Evolutionary conservation across 768 basidiomycete species (phyloP).

Genomic region (Pleurotus sapidus): DNA sequence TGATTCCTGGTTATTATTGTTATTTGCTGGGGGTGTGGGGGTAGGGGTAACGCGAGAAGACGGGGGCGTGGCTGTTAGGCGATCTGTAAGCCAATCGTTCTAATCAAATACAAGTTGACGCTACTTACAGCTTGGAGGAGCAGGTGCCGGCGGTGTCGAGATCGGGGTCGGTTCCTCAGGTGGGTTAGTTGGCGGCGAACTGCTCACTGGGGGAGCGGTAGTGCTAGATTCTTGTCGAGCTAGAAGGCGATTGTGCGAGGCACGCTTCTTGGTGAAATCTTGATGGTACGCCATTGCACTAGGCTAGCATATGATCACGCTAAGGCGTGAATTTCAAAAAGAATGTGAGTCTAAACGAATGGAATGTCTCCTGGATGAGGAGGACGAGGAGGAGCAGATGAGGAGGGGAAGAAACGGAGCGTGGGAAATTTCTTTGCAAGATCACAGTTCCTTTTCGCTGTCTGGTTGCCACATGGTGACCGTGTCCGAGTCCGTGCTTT

Average conservation of each 20-base stretch:
- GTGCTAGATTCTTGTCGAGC: slow-evolving; percentile 2
- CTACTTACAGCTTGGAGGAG: not conserved
- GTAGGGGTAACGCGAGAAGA: not conserved
- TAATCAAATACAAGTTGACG: not conserved
- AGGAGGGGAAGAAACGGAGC: slow-evolving; percentile 1
- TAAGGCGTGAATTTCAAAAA: not conserved
- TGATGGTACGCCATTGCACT: slow-evolving; percentile 6
- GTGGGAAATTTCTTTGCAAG: not conserved
- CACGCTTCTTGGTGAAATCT: not conserved
- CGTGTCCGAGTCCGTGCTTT: slow-evolving; percentile 2
- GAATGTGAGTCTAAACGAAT: not conserved
- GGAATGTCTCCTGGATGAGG: not conserved
- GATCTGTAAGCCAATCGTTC: too few species aligned
- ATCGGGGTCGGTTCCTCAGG: not conserved
- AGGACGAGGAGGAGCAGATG: not conserved
- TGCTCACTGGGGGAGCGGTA: not conserved
- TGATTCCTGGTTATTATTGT: not conserved
- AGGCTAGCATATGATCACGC: not conserved
- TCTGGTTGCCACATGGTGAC: slow-evolving; percentile 2
- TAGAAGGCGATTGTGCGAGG: slow-evolving; percentile 1
- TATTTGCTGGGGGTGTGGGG: not conserved
- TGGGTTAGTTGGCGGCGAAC: not conserved
- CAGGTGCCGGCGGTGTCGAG: not conserved
- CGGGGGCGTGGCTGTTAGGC: not conserved
- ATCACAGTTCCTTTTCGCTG: not conserved